A percentile compares a stretch with the other conserved stretches of the same genome.
Evolutionary conservation across 768 basidiomycete genomes (phyloP).

Genomic region (Kwoniella sp.): DNA sequence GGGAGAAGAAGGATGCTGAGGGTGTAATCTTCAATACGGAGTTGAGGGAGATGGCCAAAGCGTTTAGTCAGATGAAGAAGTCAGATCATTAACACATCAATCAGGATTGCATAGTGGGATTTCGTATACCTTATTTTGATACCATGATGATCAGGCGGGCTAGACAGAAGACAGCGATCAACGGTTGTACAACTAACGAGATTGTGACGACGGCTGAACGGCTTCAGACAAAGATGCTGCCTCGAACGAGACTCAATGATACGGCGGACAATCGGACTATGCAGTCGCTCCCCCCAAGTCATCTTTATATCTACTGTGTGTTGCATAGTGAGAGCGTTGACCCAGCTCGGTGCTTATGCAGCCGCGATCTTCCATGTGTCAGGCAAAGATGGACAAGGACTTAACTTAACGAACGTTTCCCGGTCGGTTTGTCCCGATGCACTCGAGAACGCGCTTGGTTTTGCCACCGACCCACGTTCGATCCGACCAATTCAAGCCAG

Average conservation of each 20-base stretch:
- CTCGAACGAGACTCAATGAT: too few relatives aligned
- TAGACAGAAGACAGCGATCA: too few relatives aligned
- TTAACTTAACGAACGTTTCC: conserved; percentile 7
- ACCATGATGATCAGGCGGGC: too few relatives aligned
- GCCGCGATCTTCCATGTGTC: too few relatives aligned
- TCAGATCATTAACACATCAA: neutral
- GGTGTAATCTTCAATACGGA: conserved; percentile 27
- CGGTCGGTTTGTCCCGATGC: neutral
- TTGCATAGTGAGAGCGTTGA: too few relatives aligned
- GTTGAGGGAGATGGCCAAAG: conserved; percentile 22
- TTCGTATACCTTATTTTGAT: too few relatives aligned
- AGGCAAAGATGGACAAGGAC: conserved; percentile 1
- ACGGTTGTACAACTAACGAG: neutral
- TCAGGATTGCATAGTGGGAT: neutral
- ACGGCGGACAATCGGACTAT: too few relatives aligned
- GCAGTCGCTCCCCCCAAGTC: too few relatives aligned
- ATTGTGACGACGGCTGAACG: too few relatives aligned
- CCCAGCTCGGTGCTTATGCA: too few relatives aligned
- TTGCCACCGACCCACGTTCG: conserved; percentile 13
- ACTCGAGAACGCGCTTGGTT: conserved; percentile 11
- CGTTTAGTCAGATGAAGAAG: neutral
- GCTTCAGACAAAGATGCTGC: too few relatives aligned
- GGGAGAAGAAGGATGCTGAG: conserved; percentile 24
- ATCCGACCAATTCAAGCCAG: neutral
- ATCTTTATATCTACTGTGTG: too few relatives aligned